Base-by-base conservation (phyloP, 2,329 filamentous ascomycete species). In the Elsinoe batatas region DNA sequence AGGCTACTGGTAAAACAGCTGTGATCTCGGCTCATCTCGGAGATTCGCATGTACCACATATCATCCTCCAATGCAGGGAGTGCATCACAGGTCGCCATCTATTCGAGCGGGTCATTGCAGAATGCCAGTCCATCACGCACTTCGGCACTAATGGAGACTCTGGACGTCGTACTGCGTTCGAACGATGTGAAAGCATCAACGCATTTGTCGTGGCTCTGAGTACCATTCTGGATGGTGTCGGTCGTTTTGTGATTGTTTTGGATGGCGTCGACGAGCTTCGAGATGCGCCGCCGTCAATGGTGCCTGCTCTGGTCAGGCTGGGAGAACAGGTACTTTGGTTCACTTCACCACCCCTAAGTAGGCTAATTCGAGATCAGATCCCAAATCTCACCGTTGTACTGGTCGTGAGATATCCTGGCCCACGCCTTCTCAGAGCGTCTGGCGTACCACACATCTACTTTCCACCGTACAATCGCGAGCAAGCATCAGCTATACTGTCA, bases 221-320 rank as follows among this genome's bases (percentile, higher is more conserved):
- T 58, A 79, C 76, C 64, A 73, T 88, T 69, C 69, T 91, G 44
- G 71, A 76, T 51, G 75, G 76, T 2, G 58, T 60, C n/a, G 58
- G 60, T 61, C 82, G 84, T 60, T 90, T 95, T 63, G 83, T 91
- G 7, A 71, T 97, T 57, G 87, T 96, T 10, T 79, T 97, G 60
- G 93, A 97, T 73, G 88, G 83, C 10, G 84, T 97, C 57, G 91
- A 97, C 68, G 80, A 79, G 59, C 87, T 95, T 68, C 79, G 85
- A 64, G 91, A 97, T 65, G 82, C 86, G 5, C 82, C 87, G 5
- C 78, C 82, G 2, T 95, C 88, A 1, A 72, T 97, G 12, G 72
- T 95, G 3, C 84, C 91, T 32, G 90, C 88, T 11, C 72, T 98
- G 59, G 88, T 87, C 18, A 80, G 91, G 58, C 70, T 98, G 17